Conservation (phyloP, 2,329 filamentous ascomycete genomes). For the Davidsoniella virescens region DNA sequence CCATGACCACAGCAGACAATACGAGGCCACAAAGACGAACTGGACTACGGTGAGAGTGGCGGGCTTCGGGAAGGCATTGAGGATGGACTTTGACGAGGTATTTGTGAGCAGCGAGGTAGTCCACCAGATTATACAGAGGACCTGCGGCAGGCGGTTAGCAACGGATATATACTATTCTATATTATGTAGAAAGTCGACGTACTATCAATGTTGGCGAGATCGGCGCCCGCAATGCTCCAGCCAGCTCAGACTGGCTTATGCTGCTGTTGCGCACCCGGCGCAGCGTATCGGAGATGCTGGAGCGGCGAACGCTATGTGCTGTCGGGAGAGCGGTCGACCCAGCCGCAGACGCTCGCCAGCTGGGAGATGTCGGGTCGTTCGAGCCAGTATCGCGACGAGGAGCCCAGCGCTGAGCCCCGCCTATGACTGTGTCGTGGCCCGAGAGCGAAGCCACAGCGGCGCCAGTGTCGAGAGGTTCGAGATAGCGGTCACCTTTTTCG, state of each 20-base stretch:
- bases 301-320: constrained; percentile 1
- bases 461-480: constrained; percentile 32
- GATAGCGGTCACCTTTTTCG: constrained; percentile 36
- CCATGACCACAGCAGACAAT: constrained; percentile 68
- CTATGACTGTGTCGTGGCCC: constrained; percentile 4
- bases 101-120: constrained; percentile 89
- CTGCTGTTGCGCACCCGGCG: constrained; percentile 71
- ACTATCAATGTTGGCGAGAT: constrained; percentile 80
- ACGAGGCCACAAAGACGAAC: constrained; percentile 80
- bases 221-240: constrained; percentile 76
- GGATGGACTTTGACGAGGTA: constrained; percentile 91
- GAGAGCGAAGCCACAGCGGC: constrained; percentile 16
- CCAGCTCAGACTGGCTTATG: constrained; percentile 85
- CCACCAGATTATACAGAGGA: constrained; percentile 84
- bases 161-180: neutral
- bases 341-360: neutral
- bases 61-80: constrained; percentile 79
- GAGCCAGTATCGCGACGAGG: constrained; percentile 18
- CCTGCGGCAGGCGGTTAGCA: constrained; percentile 31
- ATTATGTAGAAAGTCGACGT: constrained; percentile 19
- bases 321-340: neutral
- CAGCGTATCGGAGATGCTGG: constrained; percentile 50
- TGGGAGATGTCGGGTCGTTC: neutral
- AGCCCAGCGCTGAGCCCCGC: constrained; percentile 8
- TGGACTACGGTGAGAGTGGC: constrained; percentile 84